A percentile compares a stretch with the other conserved stretches of the same genome.
These are phyloP conservation scores for Cephalotrichum gorgonifer DNA, from an alignment of 2,329 filamentous ascomycete species.

Conservation along the genomic window DNA sequence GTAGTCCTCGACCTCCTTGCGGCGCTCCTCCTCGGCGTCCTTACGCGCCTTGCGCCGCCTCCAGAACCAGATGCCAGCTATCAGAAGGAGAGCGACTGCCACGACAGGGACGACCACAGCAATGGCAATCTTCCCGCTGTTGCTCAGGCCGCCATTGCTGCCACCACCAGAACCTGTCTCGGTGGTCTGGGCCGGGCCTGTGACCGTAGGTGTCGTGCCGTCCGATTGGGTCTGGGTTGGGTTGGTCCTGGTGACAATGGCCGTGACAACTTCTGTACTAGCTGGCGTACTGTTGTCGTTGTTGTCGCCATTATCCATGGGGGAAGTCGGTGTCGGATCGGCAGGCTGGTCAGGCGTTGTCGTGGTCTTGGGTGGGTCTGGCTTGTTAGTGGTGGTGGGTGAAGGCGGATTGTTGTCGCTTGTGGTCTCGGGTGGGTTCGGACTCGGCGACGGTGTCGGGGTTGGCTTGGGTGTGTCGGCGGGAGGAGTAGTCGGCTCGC, in stretches of 20 bases:
- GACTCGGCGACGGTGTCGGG: constrained; percentile 6
- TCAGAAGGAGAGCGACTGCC: constrained; percentile 69
- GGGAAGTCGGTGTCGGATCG: not conserved
- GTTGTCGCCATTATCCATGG: constrained; percentile 2
- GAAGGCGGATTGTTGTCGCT: constrained; percentile 6
- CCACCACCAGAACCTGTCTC: constrained; percentile 12
- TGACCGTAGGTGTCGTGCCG: not conserved
- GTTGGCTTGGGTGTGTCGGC: constrained; percentile 11
- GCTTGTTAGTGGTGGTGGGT: not conserved
- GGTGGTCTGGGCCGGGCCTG: constrained; percentile 14
- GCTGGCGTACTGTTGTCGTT: constrained; percentile 1
- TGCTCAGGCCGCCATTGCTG: constrained; percentile 42
- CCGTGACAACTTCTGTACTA: constrained; percentile 7
- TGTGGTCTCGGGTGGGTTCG: constrained; percentile 7
- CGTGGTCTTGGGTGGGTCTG: constrained; percentile 5
- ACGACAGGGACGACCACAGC: constrained; percentile 91
- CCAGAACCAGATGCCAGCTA: constrained; percentile 76
- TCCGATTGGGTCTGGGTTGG: constrained; percentile 8
- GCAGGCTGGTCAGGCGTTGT: not conserved
- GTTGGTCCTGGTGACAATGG: constrained; percentile 14
- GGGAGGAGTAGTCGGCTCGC: constrained; percentile 5
- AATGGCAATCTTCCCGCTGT: constrained; percentile 70
- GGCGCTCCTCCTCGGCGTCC: constrained; percentile 73
- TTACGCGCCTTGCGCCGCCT: constrained; percentile 78
- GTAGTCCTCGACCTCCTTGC: constrained; percentile 96